Percentiles rank a stretch among this genome's conserved stretches.
These are phyloP conservation scores for Aureobasidium lini DNA, from an alignment of 2,329 filamentous ascomycete genomes.

Conservation along the genomic window DNA sequence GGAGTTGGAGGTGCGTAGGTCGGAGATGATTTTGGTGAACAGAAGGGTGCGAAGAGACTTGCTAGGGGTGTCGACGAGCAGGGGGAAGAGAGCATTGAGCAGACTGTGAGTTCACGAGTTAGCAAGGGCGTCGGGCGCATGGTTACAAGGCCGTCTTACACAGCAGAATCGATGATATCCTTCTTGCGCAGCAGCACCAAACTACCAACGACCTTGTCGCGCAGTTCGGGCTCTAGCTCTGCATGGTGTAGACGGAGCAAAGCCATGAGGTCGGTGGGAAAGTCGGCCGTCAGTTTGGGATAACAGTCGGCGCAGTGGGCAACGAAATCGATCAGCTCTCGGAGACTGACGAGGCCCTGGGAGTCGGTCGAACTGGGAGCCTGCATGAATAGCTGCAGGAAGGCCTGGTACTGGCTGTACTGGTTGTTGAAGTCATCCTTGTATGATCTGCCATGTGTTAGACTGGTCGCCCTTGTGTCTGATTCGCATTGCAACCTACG, in stretches of 20 bases:
- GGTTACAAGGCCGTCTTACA: slow-evolving; percentile 29
- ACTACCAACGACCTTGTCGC: slow-evolving; percentile 91
- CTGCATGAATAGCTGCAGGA: slow-evolving; percentile 83
- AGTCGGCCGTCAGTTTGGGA: slow-evolving; percentile 67
- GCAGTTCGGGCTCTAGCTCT: slow-evolving; percentile 70
- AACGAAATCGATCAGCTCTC: slow-evolving; percentile 87
- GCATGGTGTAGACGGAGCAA: slow-evolving; percentile 78
- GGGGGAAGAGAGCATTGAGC: slow-evolving; percentile 86
- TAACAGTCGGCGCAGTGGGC: slow-evolving; percentile 93
- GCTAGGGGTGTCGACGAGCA: slow-evolving; percentile 84
- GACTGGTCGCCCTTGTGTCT: not conserved
- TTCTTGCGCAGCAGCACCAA: slow-evolving; percentile 83
- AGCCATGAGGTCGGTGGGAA: slow-evolving; percentile 71
- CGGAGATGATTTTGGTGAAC: slow-evolving; percentile 85
- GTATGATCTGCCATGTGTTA: slow-evolving; percentile 57
- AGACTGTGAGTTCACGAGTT: slow-evolving; percentile 37
- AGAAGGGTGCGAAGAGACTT: slow-evolving; percentile 79
- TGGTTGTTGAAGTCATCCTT: slow-evolving; percentile 81
- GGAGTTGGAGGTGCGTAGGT: slow-evolving; percentile 78
- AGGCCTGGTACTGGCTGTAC: slow-evolving; percentile 84
- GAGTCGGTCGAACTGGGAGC: slow-evolving; percentile 71
- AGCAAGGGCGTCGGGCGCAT: slow-evolving; percentile 16
- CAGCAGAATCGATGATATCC: slow-evolving; percentile 79
- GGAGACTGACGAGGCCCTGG: slow-evolving; percentile 73
- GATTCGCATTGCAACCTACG: slow-evolving; percentile 41